Base-by-base conservation (phyloP, 495 filamentous ascomycete genomes). In the Penicillium pancosmium region DNA sequence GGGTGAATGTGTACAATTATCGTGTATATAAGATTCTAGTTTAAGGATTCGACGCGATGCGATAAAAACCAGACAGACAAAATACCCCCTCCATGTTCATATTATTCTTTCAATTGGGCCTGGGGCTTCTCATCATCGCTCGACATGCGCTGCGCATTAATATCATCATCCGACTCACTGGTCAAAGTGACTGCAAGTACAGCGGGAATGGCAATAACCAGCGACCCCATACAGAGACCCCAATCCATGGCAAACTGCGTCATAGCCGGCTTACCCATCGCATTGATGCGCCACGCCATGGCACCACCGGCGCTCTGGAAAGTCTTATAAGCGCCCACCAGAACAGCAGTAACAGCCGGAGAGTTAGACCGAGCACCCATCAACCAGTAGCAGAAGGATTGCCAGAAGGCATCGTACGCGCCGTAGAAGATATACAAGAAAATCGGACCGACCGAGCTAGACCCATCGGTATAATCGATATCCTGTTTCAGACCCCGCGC, bases 331-430 rank as follows among this genome's bases (percentile, higher is more conserved):
- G 91, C 95, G 46, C 93, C 93, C 15, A 91, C 86, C 62, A 93
- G 85, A 75, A 95, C 92, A 68, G 93, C 93, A 5, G 91, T 83
- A 66, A 88, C 91, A 61, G 90, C 88, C 34, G 89, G 86, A 16
- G 91, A 92, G 76, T 97, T 96, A 61, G 88, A 91, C 44, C 90
- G 79, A 4, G 93, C 85, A 47, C 93, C 93, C 84, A 97, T 92
- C 18, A 78, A 53, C 91, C 91, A 95, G 79, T 95, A 95, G 57
- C 92, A 89, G 67, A 78, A 86, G 3, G 89, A 91, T 72, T 93
- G 90, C 80, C 79, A 81, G n/a, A 77, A 67, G 4, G 79, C 75
- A 65, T 83, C 82, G 48, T 76, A 84, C 25, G 72, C 69, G 21
- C 81, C 82, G 65, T 83, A 83, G 57, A 81, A 82, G 61, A 83